Evolutionary conservation across 768 basidiomycete genomes (phyloP), one percentile per base, ranked within the genome.

Genomic region (Suillus lakei): DNA sequence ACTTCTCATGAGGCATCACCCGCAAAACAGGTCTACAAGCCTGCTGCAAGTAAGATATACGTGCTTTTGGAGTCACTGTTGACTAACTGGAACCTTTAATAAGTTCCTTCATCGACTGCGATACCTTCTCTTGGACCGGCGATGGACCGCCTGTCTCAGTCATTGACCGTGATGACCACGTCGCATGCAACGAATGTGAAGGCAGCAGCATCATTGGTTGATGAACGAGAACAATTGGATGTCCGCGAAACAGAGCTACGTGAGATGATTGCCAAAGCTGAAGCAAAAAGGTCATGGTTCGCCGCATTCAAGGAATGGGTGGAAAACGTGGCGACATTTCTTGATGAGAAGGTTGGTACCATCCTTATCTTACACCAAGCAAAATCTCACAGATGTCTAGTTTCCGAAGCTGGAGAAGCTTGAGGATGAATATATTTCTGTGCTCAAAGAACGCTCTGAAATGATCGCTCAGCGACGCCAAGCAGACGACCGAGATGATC

Each of bases 231-330:
- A 2, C 85, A 90, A 68, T 78, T 94, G 2, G 89, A 91, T 30
- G 73, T 78, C 13, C 85, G 91, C 54, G 93, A 95, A 74, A 80
- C 78, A 23, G 91, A 93, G 67, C 83, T 96, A 80, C 84, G 93
- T 21, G 83, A 86, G 30, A 87, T 94, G 85, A 87, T 96, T 7
- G 83, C 83, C 39, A 83, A 81, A 63, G 90, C 93, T 0, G 94
- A 95, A 73, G 84, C 80, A 53, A 95, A 95, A 77, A 81, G 92
- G 56, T 87, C 87, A 21, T 96, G 94, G 93, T 95, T 95, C 70
- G 80, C 78, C 13, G 84, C 85, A 60, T 92, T 96, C 79, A 84
- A 80, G 61, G 91, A 93, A 43, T 93, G 92, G 90, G 77, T 93
- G 0, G 94, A 95, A 75, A 86, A 86, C 65, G 85, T 95, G 8